phyloP scores from a whole-genome alignment of 139 green algal species.

The Picochlorum costavermella region DNA sequence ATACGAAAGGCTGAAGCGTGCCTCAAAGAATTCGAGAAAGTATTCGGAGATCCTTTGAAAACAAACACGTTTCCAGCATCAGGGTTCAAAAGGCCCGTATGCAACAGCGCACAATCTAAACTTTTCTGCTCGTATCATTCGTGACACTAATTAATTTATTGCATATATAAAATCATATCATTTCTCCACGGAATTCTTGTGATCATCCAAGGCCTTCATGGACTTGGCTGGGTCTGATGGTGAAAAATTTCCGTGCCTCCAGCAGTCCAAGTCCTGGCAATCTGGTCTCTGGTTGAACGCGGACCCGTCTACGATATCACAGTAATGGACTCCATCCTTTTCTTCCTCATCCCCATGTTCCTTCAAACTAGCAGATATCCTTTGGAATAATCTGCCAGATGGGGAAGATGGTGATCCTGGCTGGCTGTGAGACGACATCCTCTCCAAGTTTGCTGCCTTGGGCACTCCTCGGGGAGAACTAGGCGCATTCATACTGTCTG shows the following conservation, averaged over 20 bases:
- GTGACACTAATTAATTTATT: too few species aligned
- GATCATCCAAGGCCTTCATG: constrained; percentile 1
- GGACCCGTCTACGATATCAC: constrained; percentile 2
- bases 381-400: neutral
- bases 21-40: neutral
- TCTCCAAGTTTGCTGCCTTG: too few species aligned
- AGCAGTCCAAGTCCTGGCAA: neutral
- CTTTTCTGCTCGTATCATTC: neutral
- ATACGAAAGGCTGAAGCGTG: neutral
- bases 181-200: too few species aligned
- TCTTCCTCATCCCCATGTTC: constrained; percentile 3
- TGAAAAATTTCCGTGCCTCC: neutral
- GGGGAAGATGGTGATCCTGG: neutral
- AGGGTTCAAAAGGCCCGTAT: constrained; percentile 4
- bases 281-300: constrained; percentile 6
- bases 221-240: neutral
- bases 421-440: neutral
- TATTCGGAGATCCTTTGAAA: neutral
- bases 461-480: too few species aligned
- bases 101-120: constrained; percentile 16
- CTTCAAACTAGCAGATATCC: neutral
- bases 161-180: too few species aligned
- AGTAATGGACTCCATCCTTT: constrained; percentile 1
- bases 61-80: constrained; percentile 14
- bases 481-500: too few species aligned